Conservation (phyloP, 768 basidiomycete genomes). For the Xerocomellus dryophilus region DNA sequence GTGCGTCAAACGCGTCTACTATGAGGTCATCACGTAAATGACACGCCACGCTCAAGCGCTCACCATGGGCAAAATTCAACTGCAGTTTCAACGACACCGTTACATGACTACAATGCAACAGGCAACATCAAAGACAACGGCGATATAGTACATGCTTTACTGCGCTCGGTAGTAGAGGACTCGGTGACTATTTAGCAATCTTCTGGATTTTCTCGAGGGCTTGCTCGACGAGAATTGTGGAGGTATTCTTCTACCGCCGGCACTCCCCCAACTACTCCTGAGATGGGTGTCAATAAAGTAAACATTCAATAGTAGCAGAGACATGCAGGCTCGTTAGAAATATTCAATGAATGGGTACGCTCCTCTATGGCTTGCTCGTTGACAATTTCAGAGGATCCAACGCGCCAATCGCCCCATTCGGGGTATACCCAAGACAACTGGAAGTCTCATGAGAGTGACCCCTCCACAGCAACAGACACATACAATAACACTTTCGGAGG, state of each 20-base stretch:
- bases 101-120: neutral
- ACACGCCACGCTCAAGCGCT: no score
- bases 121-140: neutral
- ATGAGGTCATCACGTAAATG: no score
- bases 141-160: neutral
- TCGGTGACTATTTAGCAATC: neutral
- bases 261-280: neutral
- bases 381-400: neutral
- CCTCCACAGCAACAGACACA: no score
- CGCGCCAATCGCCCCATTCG: fast-evolving
- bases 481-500: no score
- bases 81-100: neutral
- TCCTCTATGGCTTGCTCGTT: neutral
- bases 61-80: neutral
- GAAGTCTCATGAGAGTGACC: neutral
- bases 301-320: neutral
- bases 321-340: neutral
- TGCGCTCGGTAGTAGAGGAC: no score
- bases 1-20: no score
- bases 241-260: neutral
- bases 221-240: neutral
- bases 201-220: neutral
- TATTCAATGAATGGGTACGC: neutral
- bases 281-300: neutral
- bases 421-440: neutral